Percentiles rank a stretch among this genome's conserved stretches.
Evolutionary conservation across 805 yeast species (phyloP).

Genomic region (Yarrowia sp.): DNA sequence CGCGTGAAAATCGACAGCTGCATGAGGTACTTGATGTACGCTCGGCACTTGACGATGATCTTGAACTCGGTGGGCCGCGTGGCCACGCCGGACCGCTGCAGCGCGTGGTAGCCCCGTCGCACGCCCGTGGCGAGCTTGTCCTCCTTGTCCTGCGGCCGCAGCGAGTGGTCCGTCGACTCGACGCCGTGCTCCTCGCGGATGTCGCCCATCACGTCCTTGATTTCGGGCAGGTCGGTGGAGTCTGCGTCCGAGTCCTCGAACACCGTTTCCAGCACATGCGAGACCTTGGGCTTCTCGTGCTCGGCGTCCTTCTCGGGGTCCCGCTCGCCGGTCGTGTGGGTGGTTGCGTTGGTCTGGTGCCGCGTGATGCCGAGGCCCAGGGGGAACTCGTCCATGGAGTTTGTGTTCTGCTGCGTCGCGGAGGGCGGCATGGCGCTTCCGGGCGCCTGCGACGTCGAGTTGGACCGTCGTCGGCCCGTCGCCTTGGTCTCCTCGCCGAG

Average conservation of each 20-base stretch:
- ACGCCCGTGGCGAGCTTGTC: not conserved
- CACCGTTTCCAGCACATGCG: conserved; percentile 20
- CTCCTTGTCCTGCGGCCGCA: conserved; percentile 20
- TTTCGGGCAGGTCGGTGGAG: conserved; percentile 20
- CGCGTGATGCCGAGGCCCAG: conserved; percentile 6
- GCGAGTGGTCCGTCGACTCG: not conserved
- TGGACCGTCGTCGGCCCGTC: conserved; percentile 13
- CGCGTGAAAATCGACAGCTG: conserved; percentile 37
- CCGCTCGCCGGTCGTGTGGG: not conserved
- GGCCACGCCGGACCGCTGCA: not conserved
- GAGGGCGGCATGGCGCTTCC: not conserved
- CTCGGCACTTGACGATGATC: conserved; percentile 30
- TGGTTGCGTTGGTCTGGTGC: conserved; percentile 5
- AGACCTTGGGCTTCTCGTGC: conserved; percentile 12
- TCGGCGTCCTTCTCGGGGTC: not conserved
- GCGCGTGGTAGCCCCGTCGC: conserved; percentile 29
- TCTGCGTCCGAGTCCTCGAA: conserved; percentile 30
- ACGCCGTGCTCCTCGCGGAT: conserved; percentile 24
- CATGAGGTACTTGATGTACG: conserved; percentile 29
- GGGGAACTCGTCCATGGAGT: conserved; percentile 16
- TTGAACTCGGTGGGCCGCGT: conserved; percentile 26
- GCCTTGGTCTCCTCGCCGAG: not conserved
- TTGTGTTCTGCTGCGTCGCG: not conserved
- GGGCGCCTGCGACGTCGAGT: conserved; percentile 7
- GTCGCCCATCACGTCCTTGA: conserved; percentile 27